These are phyloP conservation scores for Alloascoidea africana DNA, from an alignment of 805 yeast genomes.

Conservation along the genomic window DNA sequence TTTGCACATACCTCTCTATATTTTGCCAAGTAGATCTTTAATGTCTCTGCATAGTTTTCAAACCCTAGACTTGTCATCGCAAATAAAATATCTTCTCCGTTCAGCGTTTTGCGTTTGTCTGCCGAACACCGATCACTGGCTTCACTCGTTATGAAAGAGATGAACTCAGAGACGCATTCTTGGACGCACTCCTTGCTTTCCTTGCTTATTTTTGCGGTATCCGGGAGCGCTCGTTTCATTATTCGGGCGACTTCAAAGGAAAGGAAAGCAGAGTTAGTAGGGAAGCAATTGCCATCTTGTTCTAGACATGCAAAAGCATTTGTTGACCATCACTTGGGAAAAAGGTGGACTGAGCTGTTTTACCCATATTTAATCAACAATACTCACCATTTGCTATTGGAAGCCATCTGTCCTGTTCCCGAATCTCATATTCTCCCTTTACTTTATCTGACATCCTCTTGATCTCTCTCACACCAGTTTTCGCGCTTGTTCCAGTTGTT, in stretches of 20 bases:
- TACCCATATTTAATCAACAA: neutral
- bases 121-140: slow-evolving; percentile 45
- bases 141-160: slow-evolving; percentile 52
- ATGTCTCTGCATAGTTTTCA: slow-evolving; percentile 55
- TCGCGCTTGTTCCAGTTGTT: too few relatives aligned
- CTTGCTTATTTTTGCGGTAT: slow-evolving; percentile 60
- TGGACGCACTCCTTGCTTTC: slow-evolving; percentile 71
- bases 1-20: too few relatives aligned
- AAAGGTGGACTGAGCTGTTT: neutral
- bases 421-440: slow-evolving; percentile 28
- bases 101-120: slow-evolving; percentile 55
- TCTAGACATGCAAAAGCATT: slow-evolving; percentile 1
- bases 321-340: slow-evolving; percentile 1
- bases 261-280: too few relatives aligned
- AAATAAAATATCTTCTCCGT: slow-evolving; percentile 52
- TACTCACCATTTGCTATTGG: slow-evolving; percentile 39
- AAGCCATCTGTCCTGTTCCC: slow-evolving; percentile 47
- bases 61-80: slow-evolving; percentile 54
- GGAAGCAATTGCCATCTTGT: neutral
- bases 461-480: too few relatives aligned
- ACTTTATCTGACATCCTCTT: too few relatives aligned
- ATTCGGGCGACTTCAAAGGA: slow-evolving; percentile 52
- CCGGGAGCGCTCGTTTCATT: slow-evolving; percentile 62
- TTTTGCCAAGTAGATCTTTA: slow-evolving; percentile 53
- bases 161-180: slow-evolving; percentile 56